Conservation (phyloP, 345 rosid species). For the Toxicodendron radicans region DNA sequence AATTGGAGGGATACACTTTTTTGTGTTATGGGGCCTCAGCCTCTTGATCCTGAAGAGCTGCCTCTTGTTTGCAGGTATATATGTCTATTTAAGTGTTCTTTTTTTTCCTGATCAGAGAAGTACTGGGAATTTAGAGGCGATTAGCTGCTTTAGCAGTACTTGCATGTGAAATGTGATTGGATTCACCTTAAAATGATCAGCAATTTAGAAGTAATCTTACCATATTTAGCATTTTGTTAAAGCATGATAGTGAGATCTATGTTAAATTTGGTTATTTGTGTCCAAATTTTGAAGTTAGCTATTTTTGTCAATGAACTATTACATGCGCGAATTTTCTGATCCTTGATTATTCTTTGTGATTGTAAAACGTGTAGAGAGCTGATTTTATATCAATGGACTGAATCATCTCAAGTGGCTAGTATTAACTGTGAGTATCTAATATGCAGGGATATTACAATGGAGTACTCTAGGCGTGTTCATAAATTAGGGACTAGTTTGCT, state of each 20-base stretch:
- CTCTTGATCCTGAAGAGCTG: conserved; percentile 19
- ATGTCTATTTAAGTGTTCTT: neutral
- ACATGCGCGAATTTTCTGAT: too few relatives aligned
- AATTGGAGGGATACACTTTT: conserved; percentile 26
- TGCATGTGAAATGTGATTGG: neutral
- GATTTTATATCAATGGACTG: neutral
- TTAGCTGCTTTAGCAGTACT: neutral
- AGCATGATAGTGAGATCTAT: too few relatives aligned
- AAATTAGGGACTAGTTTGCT: conserved; percentile 16
- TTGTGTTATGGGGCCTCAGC: conserved; percentile 11
- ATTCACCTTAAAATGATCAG: too few relatives aligned
- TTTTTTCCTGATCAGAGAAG: neutral
- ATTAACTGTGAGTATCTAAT: neutral
- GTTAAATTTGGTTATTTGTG: too few relatives aligned
- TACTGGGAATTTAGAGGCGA: neutral
- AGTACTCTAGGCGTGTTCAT: conserved; percentile 16
- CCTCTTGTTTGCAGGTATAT: conserved; percentile 24
- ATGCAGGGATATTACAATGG: conserved; percentile 11
- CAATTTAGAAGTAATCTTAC: too few relatives aligned
- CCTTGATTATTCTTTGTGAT: too few relatives aligned
- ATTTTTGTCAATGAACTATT: too few relatives aligned
- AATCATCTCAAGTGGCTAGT: neutral
- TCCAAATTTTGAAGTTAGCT: too few relatives aligned
- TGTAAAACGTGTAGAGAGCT: neutral
- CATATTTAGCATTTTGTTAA: too few relatives aligned